These are phyloP conservation scores for Colletotrichum agaves DNA, from an alignment of 2,329 filamentous ascomycete species.

Conservation along the genomic window DNA sequence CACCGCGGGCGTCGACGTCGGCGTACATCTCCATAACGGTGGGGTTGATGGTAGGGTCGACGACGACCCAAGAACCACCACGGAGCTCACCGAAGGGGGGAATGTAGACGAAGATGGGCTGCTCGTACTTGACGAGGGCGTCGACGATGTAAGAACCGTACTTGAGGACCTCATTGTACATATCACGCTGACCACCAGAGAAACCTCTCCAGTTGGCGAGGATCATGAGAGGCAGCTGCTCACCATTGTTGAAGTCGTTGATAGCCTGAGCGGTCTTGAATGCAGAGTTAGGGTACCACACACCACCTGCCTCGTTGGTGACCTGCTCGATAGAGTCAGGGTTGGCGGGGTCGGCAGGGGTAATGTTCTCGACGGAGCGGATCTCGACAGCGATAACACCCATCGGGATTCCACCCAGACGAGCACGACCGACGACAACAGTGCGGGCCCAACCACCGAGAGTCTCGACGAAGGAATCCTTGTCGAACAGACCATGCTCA, in stretches of 20 bases:
- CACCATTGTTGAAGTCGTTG: constrained; percentile 98
- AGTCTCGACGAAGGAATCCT: constrained; percentile 94
- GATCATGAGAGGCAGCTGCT: constrained; percentile 98
- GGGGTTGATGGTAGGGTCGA: constrained; percentile 98
- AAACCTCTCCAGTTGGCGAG: constrained; percentile 99
- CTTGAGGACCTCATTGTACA: constrained; percentile 99
- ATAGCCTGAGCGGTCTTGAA: constrained; percentile 99
- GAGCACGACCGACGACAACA: constrained; percentile 95
- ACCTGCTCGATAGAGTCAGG: constrained; percentile 98
- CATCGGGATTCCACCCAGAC: constrained; percentile 95
- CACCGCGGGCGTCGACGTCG: constrained; percentile 91
- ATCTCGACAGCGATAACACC: constrained; percentile 98
- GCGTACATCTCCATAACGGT: constrained; percentile 99
- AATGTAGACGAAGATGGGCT: constrained; percentile 99
- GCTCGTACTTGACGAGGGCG: constrained; percentile 96
- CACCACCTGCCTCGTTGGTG: constrained; percentile 93
- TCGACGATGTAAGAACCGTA: constrained; percentile 99
- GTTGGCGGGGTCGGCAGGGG: constrained; percentile 95
- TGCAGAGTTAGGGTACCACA: constrained; percentile 99
- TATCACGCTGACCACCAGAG: constrained; percentile 98
- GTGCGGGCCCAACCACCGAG: constrained; percentile 97
- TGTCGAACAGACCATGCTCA: constrained; percentile 93
- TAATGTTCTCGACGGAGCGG: constrained; percentile 95
- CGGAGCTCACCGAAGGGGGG: constrained; percentile 95
- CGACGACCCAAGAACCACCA: constrained; percentile 99